phyloP scores from a whole-genome alignment of 2,329 filamentous ascomycete genomes.

The Metarhizium humberi region DNA sequence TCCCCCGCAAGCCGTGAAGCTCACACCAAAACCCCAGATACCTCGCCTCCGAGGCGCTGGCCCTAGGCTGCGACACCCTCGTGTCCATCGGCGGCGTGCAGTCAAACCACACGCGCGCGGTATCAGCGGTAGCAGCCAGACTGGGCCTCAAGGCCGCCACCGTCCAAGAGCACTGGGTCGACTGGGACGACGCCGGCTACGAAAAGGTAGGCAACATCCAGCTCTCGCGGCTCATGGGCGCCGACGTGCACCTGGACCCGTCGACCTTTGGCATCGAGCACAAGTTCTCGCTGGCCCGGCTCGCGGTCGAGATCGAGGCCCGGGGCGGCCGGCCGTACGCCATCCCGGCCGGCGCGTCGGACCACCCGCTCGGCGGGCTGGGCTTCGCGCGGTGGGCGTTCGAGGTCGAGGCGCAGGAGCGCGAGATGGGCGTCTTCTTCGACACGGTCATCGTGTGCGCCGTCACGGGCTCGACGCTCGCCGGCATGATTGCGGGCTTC shows the following conservation, averaged over 20 bases:
- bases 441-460: slow-evolving; percentile 60
- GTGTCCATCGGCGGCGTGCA: slow-evolving; percentile 60
- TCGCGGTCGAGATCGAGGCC: slow-evolving; percentile 42
- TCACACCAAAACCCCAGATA: slow-evolving; percentile 32
- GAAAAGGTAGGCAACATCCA: slow-evolving; percentile 63
- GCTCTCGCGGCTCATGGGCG: slow-evolving; percentile 58
- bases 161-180: slow-evolving; percentile 60
- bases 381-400: slow-evolving; percentile 65
- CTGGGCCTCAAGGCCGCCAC: slow-evolving; percentile 44
- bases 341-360: slow-evolving; percentile 62
- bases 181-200: slow-evolving; percentile 50
- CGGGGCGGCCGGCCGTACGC: slow-evolving; percentile 57
- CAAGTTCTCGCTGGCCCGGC: slow-evolving; percentile 47
- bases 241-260: slow-evolving; percentile 50
- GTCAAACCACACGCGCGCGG: slow-evolving; percentile 61
- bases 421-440: slow-evolving; percentile 52
- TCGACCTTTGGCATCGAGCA: slow-evolving; percentile 60
- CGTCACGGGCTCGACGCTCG: slow-evolving; percentile 62
- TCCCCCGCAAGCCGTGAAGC: not conserved
- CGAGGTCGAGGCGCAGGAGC: slow-evolving; percentile 57
- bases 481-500: slow-evolving; percentile 65
- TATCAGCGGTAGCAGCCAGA: slow-evolving; percentile 51
- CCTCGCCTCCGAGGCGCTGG: slow-evolving; percentile 52
- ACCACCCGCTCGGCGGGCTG: slow-evolving; percentile 60
- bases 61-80: slow-evolving; percentile 48